phyloP scores from a whole-genome alignment of 495 filamentous ascomycete species.

The Lineolata rhizophorae region DNA sequence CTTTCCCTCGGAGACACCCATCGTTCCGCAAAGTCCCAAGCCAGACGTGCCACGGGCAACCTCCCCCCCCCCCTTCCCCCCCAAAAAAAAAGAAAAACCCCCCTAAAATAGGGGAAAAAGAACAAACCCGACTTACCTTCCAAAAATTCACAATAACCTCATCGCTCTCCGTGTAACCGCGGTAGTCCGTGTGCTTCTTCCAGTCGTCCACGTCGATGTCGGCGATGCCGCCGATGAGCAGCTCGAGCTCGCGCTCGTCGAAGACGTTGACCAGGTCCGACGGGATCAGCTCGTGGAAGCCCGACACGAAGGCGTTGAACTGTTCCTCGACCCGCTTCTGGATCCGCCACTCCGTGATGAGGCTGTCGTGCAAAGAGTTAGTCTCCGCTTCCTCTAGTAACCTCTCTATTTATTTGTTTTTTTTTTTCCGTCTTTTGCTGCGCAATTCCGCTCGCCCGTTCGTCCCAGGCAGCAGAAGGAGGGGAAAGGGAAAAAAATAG shows the following conservation, averaged over 20 bases:
- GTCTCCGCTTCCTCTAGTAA: constrained; percentile 2
- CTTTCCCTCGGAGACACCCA: no score
- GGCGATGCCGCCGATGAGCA: constrained; percentile 95
- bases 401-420: constrained; percentile 54
- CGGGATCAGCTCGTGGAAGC: constrained; percentile 94
- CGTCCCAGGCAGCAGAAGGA: not conserved
- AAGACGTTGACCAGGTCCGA: constrained; percentile 95
- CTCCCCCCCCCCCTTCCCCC: no score
- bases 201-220: constrained; percentile 99
- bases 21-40: no score
- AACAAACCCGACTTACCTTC: constrained; percentile 38
- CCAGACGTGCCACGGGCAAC: no score
- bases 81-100: no score
- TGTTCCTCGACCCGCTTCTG: constrained; percentile 95
- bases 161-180: constrained; percentile 94
- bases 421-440: no score
- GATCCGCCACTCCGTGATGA: constrained; percentile 98
- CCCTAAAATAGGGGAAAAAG: not conserved
- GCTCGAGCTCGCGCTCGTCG: constrained; percentile 88
- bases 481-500: no score
- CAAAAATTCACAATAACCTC: constrained; percentile 97
- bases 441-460: no score
- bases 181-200: constrained; percentile 99
- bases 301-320: constrained; percentile 91
- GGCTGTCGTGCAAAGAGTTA: constrained; percentile 23